Percentiles rank a stretch among this genome's conserved stretches.
phyloP scores from a whole-genome alignment of 2,329 filamentous ascomycete genomes.

The Thermothelomyces thermophilus region DNA sequence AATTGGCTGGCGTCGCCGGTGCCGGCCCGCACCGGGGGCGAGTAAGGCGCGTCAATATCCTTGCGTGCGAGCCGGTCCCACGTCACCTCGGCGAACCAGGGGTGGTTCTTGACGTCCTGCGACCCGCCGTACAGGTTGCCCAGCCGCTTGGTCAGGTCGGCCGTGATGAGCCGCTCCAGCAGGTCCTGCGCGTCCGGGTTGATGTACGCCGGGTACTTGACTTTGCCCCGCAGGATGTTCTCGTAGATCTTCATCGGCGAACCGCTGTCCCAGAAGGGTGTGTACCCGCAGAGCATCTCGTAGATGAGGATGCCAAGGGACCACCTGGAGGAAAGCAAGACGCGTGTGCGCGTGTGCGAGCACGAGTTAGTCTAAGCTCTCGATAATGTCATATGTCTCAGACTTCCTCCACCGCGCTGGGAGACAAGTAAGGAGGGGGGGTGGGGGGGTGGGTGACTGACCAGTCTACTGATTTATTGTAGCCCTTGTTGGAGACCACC shows the following conservation, averaged over 20 bases:
- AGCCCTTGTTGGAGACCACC: conserved; percentile 97
- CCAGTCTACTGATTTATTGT: conserved; percentile 99
- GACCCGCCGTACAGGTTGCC: conserved; percentile 90
- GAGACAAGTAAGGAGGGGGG: no score
- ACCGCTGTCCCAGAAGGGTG: conserved; percentile 96
- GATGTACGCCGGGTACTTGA: conserved; percentile 96
- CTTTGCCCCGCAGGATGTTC: conserved; percentile 90
- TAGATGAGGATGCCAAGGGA: conserved; percentile 97
- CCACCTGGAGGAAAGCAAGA: conserved; percentile 60
- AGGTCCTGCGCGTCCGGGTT: conserved; percentile 91
- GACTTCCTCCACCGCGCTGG: no score
- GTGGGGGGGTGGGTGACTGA: no score
- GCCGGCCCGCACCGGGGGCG: conserved; percentile 88
- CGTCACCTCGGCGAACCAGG: conserved; percentile 96
- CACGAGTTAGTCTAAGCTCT: no score
- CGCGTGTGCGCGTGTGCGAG: neutral
- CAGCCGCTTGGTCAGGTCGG: conserved; percentile 87
- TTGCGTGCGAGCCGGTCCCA: conserved; percentile 93
- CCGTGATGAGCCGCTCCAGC: conserved; percentile 85
- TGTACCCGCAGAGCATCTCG: conserved; percentile 99
- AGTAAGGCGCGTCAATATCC: conserved; percentile 97
- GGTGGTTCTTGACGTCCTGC: conserved; percentile 87
- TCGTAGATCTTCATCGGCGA: conserved; percentile 99
- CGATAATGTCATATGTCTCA: no score
- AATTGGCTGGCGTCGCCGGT: conserved; percentile 95